Evolutionary conservation across 257 asterid genomes (phyloP).

Genomic region (Gentiana macrophylla): DNA sequence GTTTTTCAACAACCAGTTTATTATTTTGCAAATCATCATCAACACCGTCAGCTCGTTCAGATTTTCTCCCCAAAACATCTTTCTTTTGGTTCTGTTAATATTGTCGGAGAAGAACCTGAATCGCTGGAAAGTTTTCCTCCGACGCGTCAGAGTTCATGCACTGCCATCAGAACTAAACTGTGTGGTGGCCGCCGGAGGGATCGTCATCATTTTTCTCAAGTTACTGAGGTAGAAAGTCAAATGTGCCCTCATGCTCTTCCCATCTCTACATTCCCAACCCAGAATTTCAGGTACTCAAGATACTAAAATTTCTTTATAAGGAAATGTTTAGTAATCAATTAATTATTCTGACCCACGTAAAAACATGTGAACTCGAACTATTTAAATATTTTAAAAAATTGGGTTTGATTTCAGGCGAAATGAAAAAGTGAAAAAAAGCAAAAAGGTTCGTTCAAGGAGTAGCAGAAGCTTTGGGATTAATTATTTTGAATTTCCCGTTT

Average conservation of each 20-base stretch:
- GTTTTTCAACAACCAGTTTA: slow-evolving; percentile 13
- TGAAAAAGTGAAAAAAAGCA: slow-evolving; percentile 2
- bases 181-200: not conserved
- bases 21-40: slow-evolving; percentile 5
- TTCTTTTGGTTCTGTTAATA: slow-evolving; percentile 15
- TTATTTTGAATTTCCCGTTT: slow-evolving; percentile 11
- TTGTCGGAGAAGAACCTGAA: slow-evolving; percentile 9
- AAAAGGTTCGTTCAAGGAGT: slow-evolving; percentile 7
- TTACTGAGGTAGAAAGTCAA: slow-evolving; percentile 21
- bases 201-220: slow-evolving; percentile 9
- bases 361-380: too few relatives aligned
- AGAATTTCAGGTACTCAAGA: not conserved
- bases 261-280: slow-evolving; percentile 20
- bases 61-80: slow-evolving; percentile 20
- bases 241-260: slow-evolving; percentile 51
- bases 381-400: too few relatives aligned
- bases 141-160: too few relatives aligned
- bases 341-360: too few relatives aligned
- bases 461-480: slow-evolving; percentile 3
- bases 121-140: not conserved
- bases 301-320: slow-evolving; percentile 1
- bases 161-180: not conserved
- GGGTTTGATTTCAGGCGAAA: not conserved
- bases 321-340: too few relatives aligned
- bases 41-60: slow-evolving; percentile 15